A percentile compares a stretch with the other conserved stretches of the same genome.
These are phyloP conservation scores for Pseudogymnoascus sp. DNA, from an alignment of 2,329 filamentous ascomycete species.

Conservation along the genomic window DNA sequence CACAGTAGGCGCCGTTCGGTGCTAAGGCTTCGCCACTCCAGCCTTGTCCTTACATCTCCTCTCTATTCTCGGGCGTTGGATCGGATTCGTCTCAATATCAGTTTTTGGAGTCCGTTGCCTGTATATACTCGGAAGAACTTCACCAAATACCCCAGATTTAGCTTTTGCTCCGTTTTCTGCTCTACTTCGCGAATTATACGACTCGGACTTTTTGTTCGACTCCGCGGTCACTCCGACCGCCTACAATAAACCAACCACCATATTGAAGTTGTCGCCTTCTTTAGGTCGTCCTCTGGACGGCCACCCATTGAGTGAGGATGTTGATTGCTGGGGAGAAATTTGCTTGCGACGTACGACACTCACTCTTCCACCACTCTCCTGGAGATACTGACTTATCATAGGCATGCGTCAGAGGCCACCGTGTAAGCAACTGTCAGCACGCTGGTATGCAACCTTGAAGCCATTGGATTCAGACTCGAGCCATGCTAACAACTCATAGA, in stretches of 20 bases:
- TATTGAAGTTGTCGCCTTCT: constrained; percentile 18
- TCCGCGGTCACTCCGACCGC: constrained; percentile 16
- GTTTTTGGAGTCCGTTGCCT: constrained; percentile 6
- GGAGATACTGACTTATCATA: neutral
- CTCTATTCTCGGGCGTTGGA: constrained; percentile 11
- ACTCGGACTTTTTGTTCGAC: constrained; percentile 11
- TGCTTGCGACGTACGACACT: constrained; percentile 70
- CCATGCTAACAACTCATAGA: constrained; percentile 45
- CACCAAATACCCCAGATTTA: constrained; percentile 15
- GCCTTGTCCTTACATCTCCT: constrained; percentile 24
- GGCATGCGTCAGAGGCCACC: constrained; percentile 86
- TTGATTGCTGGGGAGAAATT: constrained; percentile 94
- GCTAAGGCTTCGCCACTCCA: constrained; percentile 19
- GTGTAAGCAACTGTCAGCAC: constrained; percentile 98
- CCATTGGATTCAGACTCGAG: constrained; percentile 15
- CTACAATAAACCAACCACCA: constrained; percentile 18
- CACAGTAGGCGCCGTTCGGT: constrained; percentile 20
- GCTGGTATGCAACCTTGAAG: constrained; percentile 57
- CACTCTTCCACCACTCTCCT: neutral
- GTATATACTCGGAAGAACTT: constrained; percentile 12
- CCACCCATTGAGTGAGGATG: constrained; percentile 43
- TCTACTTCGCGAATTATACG: constrained; percentile 16
- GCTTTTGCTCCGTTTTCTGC: constrained; percentile 6
- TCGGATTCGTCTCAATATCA: constrained; percentile 9
- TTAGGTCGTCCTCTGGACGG: constrained; percentile 22